Evolutionary conservation across 2,329 filamentous ascomycete genomes (phyloP).

Genomic region (Ophiostoma australiae): DNA sequence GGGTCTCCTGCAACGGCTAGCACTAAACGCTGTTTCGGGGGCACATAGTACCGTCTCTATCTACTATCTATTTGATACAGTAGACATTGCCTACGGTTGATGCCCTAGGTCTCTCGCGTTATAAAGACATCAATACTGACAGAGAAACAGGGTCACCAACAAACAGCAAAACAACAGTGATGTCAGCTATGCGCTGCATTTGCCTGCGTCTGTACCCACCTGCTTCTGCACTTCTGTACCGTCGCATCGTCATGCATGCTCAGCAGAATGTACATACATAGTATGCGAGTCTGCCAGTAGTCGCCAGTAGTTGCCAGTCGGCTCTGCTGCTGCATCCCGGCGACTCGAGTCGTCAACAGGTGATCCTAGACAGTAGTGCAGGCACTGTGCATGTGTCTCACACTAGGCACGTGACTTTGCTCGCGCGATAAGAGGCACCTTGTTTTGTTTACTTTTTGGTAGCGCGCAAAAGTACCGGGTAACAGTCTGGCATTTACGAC

Average conservation of each 20-base stretch:
- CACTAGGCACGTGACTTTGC: background rate
- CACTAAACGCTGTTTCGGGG: slow-evolving; percentile 14
- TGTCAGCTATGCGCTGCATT: background rate
- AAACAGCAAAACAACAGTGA: background rate
- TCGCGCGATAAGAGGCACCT: background rate
- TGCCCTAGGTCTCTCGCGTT: no score
- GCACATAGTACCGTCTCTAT: background rate
- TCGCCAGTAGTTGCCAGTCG: no score
- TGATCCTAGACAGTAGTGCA: slow-evolving; percentile 11
- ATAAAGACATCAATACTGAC: no score
- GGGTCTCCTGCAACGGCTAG: slow-evolving; percentile 4
- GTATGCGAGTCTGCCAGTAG: background rate
- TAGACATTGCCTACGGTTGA: no score
- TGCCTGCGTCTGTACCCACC: background rate
- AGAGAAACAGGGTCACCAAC: background rate
- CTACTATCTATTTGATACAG: background rate
- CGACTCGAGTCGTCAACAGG: slow-evolving; percentile 1
- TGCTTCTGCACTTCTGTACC: background rate
- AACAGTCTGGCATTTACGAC: slow-evolving; percentile 13
- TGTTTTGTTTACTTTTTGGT: slow-evolving; percentile 8
- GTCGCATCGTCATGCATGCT: background rate
- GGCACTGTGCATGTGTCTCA: slow-evolving; percentile 11
- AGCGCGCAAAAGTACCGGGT: slow-evolving; percentile 9
- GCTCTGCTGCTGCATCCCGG: background rate
- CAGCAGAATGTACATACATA: background rate